Evolutionary conservation across 768 basidiomycete species (phyloP).

Genomic region (Clitopilus passeckerianus): DNA sequence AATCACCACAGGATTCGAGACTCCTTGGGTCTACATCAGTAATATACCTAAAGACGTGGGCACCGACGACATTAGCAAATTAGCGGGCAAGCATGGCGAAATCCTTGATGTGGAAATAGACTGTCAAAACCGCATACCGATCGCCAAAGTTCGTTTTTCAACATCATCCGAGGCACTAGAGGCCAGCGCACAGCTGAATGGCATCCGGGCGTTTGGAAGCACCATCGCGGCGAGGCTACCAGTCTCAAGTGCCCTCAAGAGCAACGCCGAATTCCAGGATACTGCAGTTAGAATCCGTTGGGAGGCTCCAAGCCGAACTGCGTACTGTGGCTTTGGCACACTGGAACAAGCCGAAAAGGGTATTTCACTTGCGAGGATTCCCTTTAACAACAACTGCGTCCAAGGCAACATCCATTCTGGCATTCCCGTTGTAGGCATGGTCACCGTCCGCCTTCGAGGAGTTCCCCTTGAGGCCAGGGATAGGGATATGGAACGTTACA

Average conservation of each 20-base stretch:
- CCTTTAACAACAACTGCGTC: conserved; percentile 34
- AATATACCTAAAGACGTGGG: conserved; percentile 39
- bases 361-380: conserved; percentile 34
- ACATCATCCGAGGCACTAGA: conserved; percentile 42
- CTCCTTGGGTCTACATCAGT: conserved; percentile 50
- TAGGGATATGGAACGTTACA: conserved; percentile 39
- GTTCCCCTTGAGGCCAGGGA: conserved; percentile 42
- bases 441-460: conserved; percentile 56
- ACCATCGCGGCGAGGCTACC: conserved; percentile 42
- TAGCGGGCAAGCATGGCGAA: conserved; percentile 44
- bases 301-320: conserved; percentile 50
- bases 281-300: conserved; percentile 54
- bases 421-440: conserved; percentile 50
- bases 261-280: conserved; percentile 41
- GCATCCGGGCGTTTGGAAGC: conserved; percentile 28
- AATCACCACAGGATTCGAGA: conserved; percentile 66
- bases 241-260: conserved; percentile 29
- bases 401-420: conserved; percentile 49
- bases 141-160: conserved; percentile 36
- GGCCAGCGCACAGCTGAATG: conserved; percentile 51
- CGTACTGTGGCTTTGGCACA: conserved; percentile 60
- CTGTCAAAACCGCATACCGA: conserved; percentile 15
- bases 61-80: conserved; percentile 23
- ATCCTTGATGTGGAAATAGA: conserved; percentile 27
- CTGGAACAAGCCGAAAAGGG: conserved; percentile 44